A percentile compares a stretch with the other conserved stretches of the same genome.
Conservation (phyloP, 768 basidiomycete genomes). For the Suillus variegatus region DNA sequence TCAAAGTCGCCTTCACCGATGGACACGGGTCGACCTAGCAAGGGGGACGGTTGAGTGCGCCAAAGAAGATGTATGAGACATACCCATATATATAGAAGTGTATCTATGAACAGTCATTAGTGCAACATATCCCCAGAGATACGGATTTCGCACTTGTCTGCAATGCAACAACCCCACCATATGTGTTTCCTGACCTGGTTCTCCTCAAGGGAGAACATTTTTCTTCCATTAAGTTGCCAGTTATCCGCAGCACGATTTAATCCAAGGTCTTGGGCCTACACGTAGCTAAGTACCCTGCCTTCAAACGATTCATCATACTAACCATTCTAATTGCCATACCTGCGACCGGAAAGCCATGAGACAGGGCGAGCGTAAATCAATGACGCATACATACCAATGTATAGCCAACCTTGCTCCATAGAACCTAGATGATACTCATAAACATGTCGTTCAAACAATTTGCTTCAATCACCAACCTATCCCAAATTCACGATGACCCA, state of each 20-base stretch:
- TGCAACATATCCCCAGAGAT: slow-evolving; percentile 4
- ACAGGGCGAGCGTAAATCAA: neutral
- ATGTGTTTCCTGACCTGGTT: slow-evolving; percentile 73
- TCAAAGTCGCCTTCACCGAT: slow-evolving; percentile 74
- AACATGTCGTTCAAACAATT: slow-evolving; percentile 14
- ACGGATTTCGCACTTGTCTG: slow-evolving; percentile 56
- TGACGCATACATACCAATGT: slow-evolving; percentile 51
- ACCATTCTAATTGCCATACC: slow-evolving; percentile 81
- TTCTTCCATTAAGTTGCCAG: slow-evolving; percentile 66
- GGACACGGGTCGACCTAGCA: slow-evolving; percentile 61
- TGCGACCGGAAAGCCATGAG: slow-evolving; percentile 19
- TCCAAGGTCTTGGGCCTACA: slow-evolving; percentile 76
- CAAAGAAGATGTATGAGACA: slow-evolving; percentile 7
- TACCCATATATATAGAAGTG: slow-evolving; percentile 76
- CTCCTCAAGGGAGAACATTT: slow-evolving; percentile 65
- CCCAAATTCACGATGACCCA: slow-evolving; percentile 85
- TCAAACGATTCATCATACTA: slow-evolving; percentile 13
- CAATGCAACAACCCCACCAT: slow-evolving; percentile 77
- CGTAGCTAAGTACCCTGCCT: slow-evolving; percentile 9
- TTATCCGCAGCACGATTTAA: slow-evolving; percentile 76
- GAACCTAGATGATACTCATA: slow-evolving; percentile 34
- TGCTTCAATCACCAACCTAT: slow-evolving; percentile 51
- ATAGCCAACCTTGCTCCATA: slow-evolving; percentile 88
- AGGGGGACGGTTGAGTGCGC: slow-evolving; percentile 13
- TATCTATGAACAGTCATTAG: slow-evolving; percentile 43